Evolutionary conservation across 2,329 filamentous ascomycete genomes (phyloP), one percentile per base, ranked within the genome.

Genomic region (Westerdykella sp.): DNA sequence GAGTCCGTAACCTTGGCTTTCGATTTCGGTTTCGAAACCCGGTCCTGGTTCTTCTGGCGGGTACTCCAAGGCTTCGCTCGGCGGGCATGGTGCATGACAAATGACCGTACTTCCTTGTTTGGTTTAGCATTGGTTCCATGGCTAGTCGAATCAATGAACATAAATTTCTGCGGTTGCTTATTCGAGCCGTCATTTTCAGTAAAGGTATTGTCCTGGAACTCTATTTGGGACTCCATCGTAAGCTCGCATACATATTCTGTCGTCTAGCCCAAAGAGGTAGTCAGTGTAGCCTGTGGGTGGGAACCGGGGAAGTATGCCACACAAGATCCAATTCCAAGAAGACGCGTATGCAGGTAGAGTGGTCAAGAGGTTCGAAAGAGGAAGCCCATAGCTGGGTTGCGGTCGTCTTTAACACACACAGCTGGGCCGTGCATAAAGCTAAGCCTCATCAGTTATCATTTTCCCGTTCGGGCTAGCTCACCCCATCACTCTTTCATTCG

Each of bases 1-100:
- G 25, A 28, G 4, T 28, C 25, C 11, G 25, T 3, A 28, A n/a
- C 6, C 25, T 39, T 43, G 13, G 34, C 28, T 21, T 15, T 18
- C n/a, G 21, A n/a, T 23, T 39, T 18, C n/a, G 15, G 16, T 35
- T n/a, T 22, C 30, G 23, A 23, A n/a, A 28, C 13, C 41, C 40
- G 32, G 25, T 22, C 10, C 30, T 14, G n/a, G 23, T 43, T 55
- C 51, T 55, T 57, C 40, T 57, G 31, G 57, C 49, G 53, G 30
- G 60, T 63, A 41, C 57, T 62, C 62, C 62, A 66, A 4, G 54
- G 48, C 46, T 59, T 59, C 40, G 57, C 52, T 37, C 55, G 53
- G 15, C 62, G 51, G 13, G 59, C 62, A 28, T 56, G 55, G 35
- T 64, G 62, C 62, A 66, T 66, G 4, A 66, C 61, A 55, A 65